These are phyloP conservation scores for Colletotrichum gloeosporioides DNA, from an alignment of 2,329 filamentous ascomycete species.

Conservation along the genomic window DNA sequence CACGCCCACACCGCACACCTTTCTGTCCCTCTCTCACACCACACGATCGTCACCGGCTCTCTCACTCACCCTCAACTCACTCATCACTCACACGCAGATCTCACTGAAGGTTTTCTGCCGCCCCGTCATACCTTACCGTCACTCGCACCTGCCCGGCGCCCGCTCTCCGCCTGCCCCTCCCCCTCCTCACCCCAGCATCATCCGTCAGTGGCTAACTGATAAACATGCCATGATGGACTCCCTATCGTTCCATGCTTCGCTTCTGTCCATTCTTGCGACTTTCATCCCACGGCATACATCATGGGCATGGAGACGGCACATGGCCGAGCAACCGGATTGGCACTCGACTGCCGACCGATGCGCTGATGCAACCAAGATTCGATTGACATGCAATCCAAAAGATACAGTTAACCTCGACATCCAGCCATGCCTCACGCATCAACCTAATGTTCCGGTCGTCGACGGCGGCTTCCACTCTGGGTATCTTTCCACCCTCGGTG, in stretches of 20 bases:
- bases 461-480: background rate
- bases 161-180: background rate
- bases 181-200: background rate
- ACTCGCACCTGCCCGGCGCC: background rate
- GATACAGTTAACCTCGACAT: constrained; percentile 9
- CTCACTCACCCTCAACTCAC: background rate
- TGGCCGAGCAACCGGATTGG: background rate
- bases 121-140: constrained; percentile 9
- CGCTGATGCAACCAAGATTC: background rate
- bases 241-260: background rate
- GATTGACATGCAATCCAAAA: background rate
- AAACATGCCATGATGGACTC: constrained; percentile 14
- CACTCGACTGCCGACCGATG: background rate
- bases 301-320: background rate
- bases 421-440: background rate
- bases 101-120: constrained; percentile 2
- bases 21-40: background rate
- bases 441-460: background rate
- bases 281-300: background rate
- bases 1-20: background rate
- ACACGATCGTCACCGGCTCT: background rate
- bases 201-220: constrained; percentile 15
- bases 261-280: background rate
- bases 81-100: constrained; percentile 7
- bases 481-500: background rate